Evolutionary conservation across 257 asterid species (phyloP).

Genomic region (Solanum rostratum): DNA sequence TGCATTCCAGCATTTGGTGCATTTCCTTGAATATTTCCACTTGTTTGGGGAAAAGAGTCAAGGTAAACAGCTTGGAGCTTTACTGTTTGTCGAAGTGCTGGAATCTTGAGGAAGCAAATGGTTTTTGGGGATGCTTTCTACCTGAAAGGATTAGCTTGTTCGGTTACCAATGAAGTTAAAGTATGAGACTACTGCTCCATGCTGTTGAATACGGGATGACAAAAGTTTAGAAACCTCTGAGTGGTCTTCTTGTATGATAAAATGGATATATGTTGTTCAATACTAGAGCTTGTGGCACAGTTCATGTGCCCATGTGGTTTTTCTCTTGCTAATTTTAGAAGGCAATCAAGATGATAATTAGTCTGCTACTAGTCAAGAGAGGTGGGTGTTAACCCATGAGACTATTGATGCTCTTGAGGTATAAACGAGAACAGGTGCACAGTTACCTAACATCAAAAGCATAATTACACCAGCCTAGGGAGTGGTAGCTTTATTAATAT

Average conservation of each 20-base stretch:
- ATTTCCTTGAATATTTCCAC: not conserved
- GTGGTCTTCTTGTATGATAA: not conserved
- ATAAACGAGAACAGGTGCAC: not conserved
- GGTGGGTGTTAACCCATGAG: not conserved
- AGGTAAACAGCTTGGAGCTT: not conserved
- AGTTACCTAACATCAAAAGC: not conserved
- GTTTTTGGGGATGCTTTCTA: not conserved
- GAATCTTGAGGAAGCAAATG: not conserved
- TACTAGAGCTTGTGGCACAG: not conserved
- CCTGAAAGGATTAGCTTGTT: not conserved
- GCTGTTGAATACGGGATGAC: not conserved
- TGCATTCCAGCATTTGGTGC: not conserved
- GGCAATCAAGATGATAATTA: not conserved
- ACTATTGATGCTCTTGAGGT: not conserved
- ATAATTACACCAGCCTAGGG: not conserved
- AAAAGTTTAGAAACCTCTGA: not conserved
- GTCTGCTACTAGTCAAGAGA: not conserved
- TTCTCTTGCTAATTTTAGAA: not conserved
- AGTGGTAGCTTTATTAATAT: not conserved
- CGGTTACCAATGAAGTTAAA: not conserved
- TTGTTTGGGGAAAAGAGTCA: not conserved
- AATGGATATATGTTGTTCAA: not conserved
- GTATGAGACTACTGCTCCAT: not conserved
- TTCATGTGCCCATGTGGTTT: not conserved
- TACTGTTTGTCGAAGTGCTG: not conserved